A percentile compares a stretch with the other conserved stretches of the same genome.
phyloP scores from a whole-genome alignment of 2,329 filamentous ascomycete genomes.

The Beauveria sp. region DNA sequence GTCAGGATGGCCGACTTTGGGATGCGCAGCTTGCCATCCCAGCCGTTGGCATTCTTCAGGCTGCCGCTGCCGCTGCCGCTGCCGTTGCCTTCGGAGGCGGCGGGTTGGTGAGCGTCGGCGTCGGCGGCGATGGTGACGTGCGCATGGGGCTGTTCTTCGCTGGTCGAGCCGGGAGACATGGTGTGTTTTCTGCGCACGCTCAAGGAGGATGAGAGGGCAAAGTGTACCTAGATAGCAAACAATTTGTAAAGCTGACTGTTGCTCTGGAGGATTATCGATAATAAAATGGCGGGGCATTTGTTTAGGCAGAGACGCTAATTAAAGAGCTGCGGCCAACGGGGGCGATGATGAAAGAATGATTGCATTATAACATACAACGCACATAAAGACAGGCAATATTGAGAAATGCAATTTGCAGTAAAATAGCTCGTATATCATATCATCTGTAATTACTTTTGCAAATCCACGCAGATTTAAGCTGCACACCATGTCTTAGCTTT shows the following conservation, averaged over 20 bases:
- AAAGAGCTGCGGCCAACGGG: neutral
- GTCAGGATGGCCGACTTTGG: constrained; percentile 53
- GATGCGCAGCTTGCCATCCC: constrained; percentile 77
- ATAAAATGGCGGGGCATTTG: constrained; percentile 6
- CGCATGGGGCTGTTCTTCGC: constrained; percentile 27
- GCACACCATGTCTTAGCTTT: neutral
- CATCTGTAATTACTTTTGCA: too few species aligned
- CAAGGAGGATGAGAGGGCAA: neutral
- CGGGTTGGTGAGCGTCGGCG: neutral
- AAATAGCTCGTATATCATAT: too few species aligned
- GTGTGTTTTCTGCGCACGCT: constrained; percentile 11
- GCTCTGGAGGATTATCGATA: neutral
- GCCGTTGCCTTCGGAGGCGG: constrained; percentile 14
- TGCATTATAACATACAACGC: neutral
- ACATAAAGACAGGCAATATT: too few species aligned
- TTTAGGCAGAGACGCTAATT: constrained; percentile 7
- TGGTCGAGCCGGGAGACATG: constrained; percentile 32
- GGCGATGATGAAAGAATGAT: neutral
- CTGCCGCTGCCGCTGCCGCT: constrained; percentile 39
- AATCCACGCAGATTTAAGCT: neutral
- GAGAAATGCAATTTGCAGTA: neutral
- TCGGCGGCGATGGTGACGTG: constrained; percentile 45
- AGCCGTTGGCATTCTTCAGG: constrained; percentile 58
- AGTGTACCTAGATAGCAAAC: neutral
- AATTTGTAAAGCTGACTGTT: neutral